Evolutionary conservation across 371 early-diverging fungal genomes (phyloP), one percentile per base, ranked within the genome.

Genomic region (Rhizopus delemar): DNA sequence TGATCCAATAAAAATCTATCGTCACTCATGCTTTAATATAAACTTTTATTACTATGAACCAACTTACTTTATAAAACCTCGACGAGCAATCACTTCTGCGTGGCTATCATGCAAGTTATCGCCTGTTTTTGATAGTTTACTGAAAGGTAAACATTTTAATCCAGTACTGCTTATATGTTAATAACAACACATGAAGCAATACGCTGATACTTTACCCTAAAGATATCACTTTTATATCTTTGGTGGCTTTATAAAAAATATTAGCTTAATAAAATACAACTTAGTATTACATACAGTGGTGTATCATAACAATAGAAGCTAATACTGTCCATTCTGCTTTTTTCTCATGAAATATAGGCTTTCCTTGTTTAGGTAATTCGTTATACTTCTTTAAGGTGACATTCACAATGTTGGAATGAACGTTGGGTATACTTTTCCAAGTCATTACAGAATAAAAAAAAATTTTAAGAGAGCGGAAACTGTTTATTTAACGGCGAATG

Each of bases 271-370:
- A 22, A 2, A 12, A 12, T 2, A 6, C 13, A 29, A 43, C 11
- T n/a, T n/a, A n/a, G 0, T 2, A 12, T 34, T 51, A 41, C 31
- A 55, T 62, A 66, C 70, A 45, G 32, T 49, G 41, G 46, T 67
- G 62, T 46, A 72, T 68, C 58, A 66, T 45, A 7, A 90, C 86
- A 52, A 94, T 86, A 2, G 89, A 92, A 0, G 93, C 91, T 12
- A 94, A 77, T 1, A 93, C 89, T 0, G 94, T 92, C 94, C 93
- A 94, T 61, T 93, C 93, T 13, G 78, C 80, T 57, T 85, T 82
- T 41, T 57, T 60, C 33, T 45, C 67, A 51, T 67, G 82, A 31
- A 65, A 9, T 32, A 67, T 38, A 3, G 93, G 92, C 61, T 91
- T 91, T 8, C 92, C 93, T 35, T 82, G 75, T 59, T 88, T 89